These are phyloP conservation scores for Leptographium galeiforme DNA, from an alignment of 2,329 filamentous ascomycete genomes.

Conservation along the genomic window DNA sequence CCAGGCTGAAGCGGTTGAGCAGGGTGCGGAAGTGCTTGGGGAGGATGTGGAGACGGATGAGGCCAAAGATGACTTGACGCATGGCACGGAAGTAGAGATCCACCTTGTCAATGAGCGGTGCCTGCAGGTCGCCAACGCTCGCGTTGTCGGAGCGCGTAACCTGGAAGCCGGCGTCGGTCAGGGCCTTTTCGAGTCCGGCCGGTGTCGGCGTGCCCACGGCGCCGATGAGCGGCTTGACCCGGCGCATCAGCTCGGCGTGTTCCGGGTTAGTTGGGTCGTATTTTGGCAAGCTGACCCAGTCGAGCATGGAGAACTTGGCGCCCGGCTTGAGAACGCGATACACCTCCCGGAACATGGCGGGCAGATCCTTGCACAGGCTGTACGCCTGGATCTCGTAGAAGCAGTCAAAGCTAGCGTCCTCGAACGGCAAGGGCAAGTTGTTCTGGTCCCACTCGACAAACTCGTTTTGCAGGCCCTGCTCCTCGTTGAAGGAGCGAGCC, in stretches of 20 bases:
- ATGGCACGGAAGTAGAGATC: conserved; percentile 40
- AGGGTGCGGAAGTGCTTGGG: conserved; percentile 38
- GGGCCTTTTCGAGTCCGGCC: conserved; percentile 28
- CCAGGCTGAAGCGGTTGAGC: conserved; percentile 37
- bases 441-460: conserved; percentile 40
- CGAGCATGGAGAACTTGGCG: conserved; percentile 33
- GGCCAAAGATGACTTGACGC: conserved; percentile 31
- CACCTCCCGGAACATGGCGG: conserved; percentile 32
- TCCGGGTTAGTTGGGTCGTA: conserved; percentile 32
- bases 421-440: conserved; percentile 35
- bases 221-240: conserved; percentile 40
- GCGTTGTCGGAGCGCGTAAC: conserved; percentile 36
- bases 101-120: conserved; percentile 38
- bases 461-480: conserved; percentile 28
- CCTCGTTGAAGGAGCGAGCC: conserved; percentile 28
- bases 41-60: conserved; percentile 31
- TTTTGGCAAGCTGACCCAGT: conserved; percentile 38
- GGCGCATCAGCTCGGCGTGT: conserved; percentile 36
- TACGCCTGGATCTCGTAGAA: conserved; percentile 46
- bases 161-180: conserved; percentile 31
- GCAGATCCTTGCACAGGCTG: conserved; percentile 36
- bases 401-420: conserved; percentile 32
- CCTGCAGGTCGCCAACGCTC: conserved; percentile 35
- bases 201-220: conserved; percentile 41
- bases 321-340: conserved; percentile 36